Base-by-base conservation (phyloP, 192 early-diverging fungal species). In the Podila clonocystis region DNA sequence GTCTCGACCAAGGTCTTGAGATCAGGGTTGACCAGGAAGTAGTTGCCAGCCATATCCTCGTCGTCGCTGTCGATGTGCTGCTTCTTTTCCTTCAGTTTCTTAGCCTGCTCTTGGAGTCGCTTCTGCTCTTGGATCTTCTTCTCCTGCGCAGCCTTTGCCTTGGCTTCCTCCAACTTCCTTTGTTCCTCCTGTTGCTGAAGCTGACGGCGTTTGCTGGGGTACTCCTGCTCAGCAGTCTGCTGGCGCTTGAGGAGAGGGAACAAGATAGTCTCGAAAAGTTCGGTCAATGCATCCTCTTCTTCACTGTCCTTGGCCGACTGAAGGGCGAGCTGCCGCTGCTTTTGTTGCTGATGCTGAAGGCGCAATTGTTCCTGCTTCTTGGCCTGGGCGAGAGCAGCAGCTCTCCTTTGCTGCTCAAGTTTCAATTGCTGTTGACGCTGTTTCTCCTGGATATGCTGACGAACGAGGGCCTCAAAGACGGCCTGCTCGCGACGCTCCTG, bases 171-270 rank as follows among this genome's bases (percentile, higher is more conserved):
- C 22, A 65, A 24, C 61, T 71, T 45, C 61, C 57, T 71, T 19
- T 63, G 60, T 34, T 71, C 17, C 50, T 71, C 38, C 11, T 63
- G 33, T 17, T 50, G 24, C 41, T 68, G 24, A 17, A 66, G 61
- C 29, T 72, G 65, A 45, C 50, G 75, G 31, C 75, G 69, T 69
- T 79, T 79, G 65, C 59, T 48, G 29, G 70, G 68, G 17, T 72
- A 62, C 58, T 66, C 30, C 34, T 72, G 64, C 11, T 72, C 75
- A 1, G 70, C 26, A 20, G 65, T 29, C 60, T 71, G 64, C 29
- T 72, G 75, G 24, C 70, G 76, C 70, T 72, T 80, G 65, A 80
- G 76, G 9, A 72, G 66, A n/a, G 76, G 70, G 66, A 80, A 72
- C 38, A 80, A 72, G 76, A 80, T 31, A 45, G 69, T 60, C 19